Evolutionary conservation across 768 basidiomycete genomes (phyloP).

Genomic region (Tephrocybe sp.): DNA sequence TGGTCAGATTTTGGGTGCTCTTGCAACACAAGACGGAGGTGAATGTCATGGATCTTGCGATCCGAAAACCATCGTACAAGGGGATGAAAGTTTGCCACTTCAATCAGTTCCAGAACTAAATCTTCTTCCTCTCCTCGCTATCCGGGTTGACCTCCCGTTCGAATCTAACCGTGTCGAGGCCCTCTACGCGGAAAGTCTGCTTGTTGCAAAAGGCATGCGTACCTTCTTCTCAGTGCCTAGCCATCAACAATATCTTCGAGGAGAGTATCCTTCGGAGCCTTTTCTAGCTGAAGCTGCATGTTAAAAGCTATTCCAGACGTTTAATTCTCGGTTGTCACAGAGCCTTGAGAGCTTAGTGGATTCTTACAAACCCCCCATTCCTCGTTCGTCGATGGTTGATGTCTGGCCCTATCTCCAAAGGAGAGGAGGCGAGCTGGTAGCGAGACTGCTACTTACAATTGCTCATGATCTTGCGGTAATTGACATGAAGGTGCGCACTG

Average conservation of each 20-base stretch:
- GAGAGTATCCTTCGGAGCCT: conserved; percentile 2
- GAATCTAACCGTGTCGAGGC: conserved; percentile 4
- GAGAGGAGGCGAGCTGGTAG: conserved; percentile 1
- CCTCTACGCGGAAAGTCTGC: neutral
- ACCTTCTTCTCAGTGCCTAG: neutral
- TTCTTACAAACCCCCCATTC: neutral
- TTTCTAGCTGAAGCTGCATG: conserved; percentile 1
- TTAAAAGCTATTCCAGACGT: neutral
- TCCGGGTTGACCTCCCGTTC: neutral
- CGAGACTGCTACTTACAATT: neutral
- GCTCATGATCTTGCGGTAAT: neutral
- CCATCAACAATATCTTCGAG: neutral
- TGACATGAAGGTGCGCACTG: too few species aligned
- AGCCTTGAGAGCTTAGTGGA: neutral
- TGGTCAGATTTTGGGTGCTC: too few species aligned
- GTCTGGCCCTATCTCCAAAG: neutral
- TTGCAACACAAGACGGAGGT: too few species aligned
- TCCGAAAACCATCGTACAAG: too few species aligned
- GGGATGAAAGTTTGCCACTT: too few species aligned
- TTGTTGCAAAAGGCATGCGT: conserved; percentile 3
- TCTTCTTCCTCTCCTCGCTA: neutral
- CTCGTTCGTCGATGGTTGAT: neutral
- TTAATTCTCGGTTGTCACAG: neutral
- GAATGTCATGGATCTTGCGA: too few species aligned
- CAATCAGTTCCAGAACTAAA: too few species aligned